Percentiles rank a stretch among this genome's conserved stretches.
Conservation (phyloP, 2,329 filamentous ascomycete species). For the Alternaria metachromatica region DNA sequence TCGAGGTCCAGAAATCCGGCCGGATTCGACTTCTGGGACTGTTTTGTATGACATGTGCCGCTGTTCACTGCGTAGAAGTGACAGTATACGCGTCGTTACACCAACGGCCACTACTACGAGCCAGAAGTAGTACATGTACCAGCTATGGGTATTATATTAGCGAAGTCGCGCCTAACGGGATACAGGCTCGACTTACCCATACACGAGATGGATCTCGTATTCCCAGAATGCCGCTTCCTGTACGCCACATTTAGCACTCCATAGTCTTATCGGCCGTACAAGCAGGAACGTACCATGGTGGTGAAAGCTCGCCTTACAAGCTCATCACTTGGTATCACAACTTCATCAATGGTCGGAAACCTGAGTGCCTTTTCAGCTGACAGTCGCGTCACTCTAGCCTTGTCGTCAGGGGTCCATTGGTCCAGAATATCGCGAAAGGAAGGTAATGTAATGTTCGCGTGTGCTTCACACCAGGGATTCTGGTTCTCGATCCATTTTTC, state of each 20-base stretch:
- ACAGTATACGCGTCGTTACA: conserved; percentile 26
- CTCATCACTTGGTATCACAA: conserved; percentile 28
- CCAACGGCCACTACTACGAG: conserved; percentile 33
- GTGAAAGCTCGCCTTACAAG: conserved; percentile 37
- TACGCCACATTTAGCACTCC: neutral
- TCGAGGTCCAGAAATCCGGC: neutral
- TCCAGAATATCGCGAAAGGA: conserved; percentile 33
- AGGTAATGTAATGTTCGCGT: conserved; percentile 32
- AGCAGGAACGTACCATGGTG: conserved; percentile 32
- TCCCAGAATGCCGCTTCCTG: conserved; percentile 38
- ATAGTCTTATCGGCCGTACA: neutral
- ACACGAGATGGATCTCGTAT: conserved; percentile 38
- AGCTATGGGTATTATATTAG: conserved; percentile 15
- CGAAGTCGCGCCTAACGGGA: neutral
- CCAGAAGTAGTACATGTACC: conserved; percentile 46
- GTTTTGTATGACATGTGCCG: conserved; percentile 13
- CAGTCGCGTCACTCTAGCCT: conserved; percentile 21
- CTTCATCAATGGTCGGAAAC: conserved; percentile 21
- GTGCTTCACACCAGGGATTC: conserved; percentile 30
- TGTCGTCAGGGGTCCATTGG: conserved; percentile 27
- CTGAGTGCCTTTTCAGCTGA: conserved; percentile 28
- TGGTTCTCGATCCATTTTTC: conserved; percentile 25
- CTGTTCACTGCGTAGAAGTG: conserved; percentile 18
- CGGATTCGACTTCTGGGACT: neutral
- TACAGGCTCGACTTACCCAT: conserved; percentile 27